Percentiles rank a stretch among this genome's conserved stretches.
Evolutionary conservation across 257 asterid genomes (phyloP).

Genomic region (Oldenlandia corymbosa): DNA sequence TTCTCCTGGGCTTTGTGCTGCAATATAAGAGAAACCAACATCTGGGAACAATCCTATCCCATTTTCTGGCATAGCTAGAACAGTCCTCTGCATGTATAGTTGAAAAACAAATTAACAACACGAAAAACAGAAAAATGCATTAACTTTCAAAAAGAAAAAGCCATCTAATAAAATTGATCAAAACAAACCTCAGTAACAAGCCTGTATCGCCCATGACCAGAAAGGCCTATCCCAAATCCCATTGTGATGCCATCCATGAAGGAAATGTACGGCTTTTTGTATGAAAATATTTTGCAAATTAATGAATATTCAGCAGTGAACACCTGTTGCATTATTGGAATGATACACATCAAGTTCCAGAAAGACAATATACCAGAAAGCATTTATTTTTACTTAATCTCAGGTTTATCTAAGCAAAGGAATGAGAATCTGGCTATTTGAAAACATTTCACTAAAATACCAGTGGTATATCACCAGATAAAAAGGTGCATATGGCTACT

Average conservation of each 20-base stretch:
- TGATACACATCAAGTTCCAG: slow-evolving; percentile 13
- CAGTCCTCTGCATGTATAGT: slow-evolving; percentile 61
- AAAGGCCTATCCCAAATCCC: slow-evolving; percentile 97
- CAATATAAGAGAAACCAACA: slow-evolving; percentile 94
- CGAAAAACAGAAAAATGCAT: neutral
- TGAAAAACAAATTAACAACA: neutral
- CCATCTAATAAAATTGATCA: slow-evolving; percentile 1
- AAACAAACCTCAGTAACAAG: slow-evolving; percentile 72
- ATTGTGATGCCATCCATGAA: slow-evolving; percentile 97
- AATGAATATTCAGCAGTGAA: slow-evolving; percentile 88
- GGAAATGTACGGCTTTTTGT: slow-evolving; percentile 87
- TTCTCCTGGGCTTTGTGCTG: slow-evolving; percentile 95
- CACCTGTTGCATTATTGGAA: slow-evolving; percentile 42
- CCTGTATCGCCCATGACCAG: slow-evolving; percentile 91
- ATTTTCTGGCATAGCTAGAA: slow-evolving; percentile 98
- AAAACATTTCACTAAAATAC: neutral
- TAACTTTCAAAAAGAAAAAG: neutral
- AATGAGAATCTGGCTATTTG: neutral
- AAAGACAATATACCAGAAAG: slow-evolving; percentile 3
- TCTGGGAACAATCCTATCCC: slow-evolving; percentile 96
- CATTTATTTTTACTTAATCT: neutral
- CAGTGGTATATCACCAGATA: neutral
- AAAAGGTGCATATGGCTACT: neutral
- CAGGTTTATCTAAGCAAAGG: neutral
- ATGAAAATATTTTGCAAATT: slow-evolving; percentile 79